Evolutionary conservation across 169 alveolate species (phyloP).

Genomic region (Eimeria zaria): DNA sequence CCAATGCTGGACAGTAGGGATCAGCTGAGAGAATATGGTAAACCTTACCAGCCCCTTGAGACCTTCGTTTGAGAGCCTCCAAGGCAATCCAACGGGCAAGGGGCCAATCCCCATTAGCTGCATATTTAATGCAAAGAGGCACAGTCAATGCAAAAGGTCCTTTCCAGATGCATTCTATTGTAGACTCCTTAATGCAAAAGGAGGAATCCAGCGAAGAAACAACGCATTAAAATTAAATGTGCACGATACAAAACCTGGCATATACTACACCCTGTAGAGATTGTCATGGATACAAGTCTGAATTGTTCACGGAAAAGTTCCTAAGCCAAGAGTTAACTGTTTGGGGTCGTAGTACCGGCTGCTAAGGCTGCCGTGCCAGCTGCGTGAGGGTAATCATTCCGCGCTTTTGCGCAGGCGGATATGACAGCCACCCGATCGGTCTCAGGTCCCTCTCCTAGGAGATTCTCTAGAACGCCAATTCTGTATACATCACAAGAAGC

Average conservation of each 20-base stretch:
- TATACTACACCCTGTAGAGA: not conserved
- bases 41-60: not conserved
- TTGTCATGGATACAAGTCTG: not conserved
- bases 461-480: conserved; percentile 36
- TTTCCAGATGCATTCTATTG: not conserved
- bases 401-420: conserved; percentile 39
- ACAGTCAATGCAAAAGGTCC: not conserved
- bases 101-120: conserved; percentile 65
- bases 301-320: not conserved
- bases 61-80: conserved; percentile 19
- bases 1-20: not conserved
- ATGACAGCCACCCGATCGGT: not conserved
- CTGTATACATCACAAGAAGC: not conserved
- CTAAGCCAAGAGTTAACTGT: not conserved
- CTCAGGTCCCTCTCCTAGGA: conserved; percentile 29
- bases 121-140: not conserved
- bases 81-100: conserved; percentile 51
- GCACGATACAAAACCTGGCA: not conserved
- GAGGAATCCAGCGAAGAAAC: not conserved
- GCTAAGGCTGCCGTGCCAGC: conserved; percentile 61
- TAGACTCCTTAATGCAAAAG: not conserved
- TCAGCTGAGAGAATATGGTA: not conserved
- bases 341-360: not conserved
- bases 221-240: not conserved
- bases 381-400: conserved; percentile 32